Percentiles rank a stretch among this genome's conserved stretches.
Conservation (phyloP, 768 basidiomycete genomes). For the Xerocomellus intermedius region DNA sequence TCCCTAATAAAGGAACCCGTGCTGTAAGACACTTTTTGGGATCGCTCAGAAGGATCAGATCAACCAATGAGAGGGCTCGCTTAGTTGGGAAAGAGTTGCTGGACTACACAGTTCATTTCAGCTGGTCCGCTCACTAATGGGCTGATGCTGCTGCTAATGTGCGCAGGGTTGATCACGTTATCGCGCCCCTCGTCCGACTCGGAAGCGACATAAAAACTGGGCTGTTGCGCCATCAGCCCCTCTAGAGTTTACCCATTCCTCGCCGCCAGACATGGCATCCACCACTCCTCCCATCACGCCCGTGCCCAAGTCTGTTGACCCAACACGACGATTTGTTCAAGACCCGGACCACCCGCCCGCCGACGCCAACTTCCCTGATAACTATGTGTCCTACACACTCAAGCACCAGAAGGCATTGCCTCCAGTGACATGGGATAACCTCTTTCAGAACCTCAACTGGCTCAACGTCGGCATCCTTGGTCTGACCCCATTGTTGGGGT, state of each 20-base stretch:
- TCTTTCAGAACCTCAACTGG: slow-evolving; percentile 68
- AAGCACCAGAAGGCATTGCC: slow-evolving; percentile 66
- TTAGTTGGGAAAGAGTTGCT: slow-evolving; percentile 39
- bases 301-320: neutral
- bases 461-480: slow-evolving; percentile 72
- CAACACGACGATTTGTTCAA: slow-evolving; percentile 18
- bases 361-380: slow-evolving; percentile 71
- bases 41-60: too few species aligned
- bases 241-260: too few species aligned
- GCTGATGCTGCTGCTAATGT: too few species aligned
- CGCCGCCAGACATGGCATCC: slow-evolving; percentile 17
- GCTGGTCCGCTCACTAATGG: slow-evolving; percentile 63
- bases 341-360: slow-evolving; percentile 36
- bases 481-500: slow-evolving; percentile 68
- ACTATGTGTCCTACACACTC: slow-evolving; percentile 78
- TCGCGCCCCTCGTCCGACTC: too few species aligned
- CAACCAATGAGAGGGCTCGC: too few species aligned
- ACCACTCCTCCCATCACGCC: slow-evolving; percentile 9
- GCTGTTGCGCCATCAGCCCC: too few species aligned
- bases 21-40: too few species aligned
- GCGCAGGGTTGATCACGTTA: too few species aligned
- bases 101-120: slow-evolving; percentile 56
- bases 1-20: too few species aligned
- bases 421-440: slow-evolving; percentile 61
- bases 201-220: too few species aligned